These are phyloP conservation scores for Zoysia matrella DNA, from an alignment of 202 grass and related monocot species.

Conservation along the genomic window DNA sequence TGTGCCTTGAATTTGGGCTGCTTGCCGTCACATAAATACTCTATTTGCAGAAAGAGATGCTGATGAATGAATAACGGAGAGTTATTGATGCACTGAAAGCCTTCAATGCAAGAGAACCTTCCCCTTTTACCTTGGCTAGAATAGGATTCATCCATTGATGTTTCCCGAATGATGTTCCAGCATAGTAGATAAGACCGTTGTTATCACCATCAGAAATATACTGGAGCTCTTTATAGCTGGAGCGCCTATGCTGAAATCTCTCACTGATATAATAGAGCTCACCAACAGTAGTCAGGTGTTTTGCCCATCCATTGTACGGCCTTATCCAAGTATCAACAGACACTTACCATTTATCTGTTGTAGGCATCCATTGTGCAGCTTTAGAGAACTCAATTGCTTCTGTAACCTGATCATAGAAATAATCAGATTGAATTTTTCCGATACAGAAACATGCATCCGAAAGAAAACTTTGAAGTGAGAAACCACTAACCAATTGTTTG, in stretches of 20 bases:
- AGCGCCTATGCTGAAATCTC: constrained; percentile 84
- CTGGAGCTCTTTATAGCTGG: constrained; percentile 96
- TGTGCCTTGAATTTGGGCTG: constrained; percentile 91
- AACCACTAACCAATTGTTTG: constrained; percentile 65
- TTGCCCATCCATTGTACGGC: constrained; percentile 19
- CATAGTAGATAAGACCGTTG: constrained; percentile 90
- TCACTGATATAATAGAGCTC: constrained; percentile 54
- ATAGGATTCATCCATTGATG: constrained; percentile 99
- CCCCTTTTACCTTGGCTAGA: constrained; percentile 71
- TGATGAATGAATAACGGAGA: constrained; percentile 17
- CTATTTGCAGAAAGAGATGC: constrained; percentile 48
- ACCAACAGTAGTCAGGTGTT: constrained; percentile 33
- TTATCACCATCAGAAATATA: constrained; percentile 94
- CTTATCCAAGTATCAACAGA: constrained; percentile 32
- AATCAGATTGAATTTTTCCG: constrained; percentile 20
- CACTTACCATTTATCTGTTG: constrained; percentile 63
- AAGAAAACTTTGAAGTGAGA: background rate
- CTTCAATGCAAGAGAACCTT: background rate
- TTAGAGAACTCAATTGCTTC: constrained; percentile 74
- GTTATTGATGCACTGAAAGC: constrained; percentile 14
- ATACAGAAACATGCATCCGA: constrained; percentile 2
- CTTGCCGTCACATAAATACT: constrained; percentile 86
- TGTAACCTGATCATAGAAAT: constrained; percentile 57
- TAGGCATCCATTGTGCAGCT: constrained; percentile 37
- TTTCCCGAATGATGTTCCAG: constrained; percentile 85